Percentiles rank a stretch among this genome's conserved stretches.
Evolutionary conservation across 164 flowering plant genomes (phyloP).

Genomic region (Vitis vinifera): DNA sequence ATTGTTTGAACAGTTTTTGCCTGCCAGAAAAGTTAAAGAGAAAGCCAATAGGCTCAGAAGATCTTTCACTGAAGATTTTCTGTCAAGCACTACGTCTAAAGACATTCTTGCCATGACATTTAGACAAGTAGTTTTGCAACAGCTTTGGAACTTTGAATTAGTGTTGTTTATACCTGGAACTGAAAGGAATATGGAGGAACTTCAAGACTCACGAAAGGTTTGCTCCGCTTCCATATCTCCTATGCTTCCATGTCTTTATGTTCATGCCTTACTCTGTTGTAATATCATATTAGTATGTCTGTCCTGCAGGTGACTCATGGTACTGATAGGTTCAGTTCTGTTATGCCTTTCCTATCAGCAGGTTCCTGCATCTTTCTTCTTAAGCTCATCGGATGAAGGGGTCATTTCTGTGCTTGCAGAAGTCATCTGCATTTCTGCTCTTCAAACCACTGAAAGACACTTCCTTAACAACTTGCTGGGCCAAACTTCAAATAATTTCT

Average conservation of each 20-base stretch:
- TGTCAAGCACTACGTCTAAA: conserved; percentile 38
- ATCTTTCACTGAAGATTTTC: conserved; percentile 46
- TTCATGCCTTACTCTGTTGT: conserved; percentile 13
- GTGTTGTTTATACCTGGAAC: conserved; percentile 63
- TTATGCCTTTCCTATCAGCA: conserved; percentile 68
- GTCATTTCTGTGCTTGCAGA: conserved; percentile 75
- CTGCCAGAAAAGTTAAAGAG: conserved; percentile 74
- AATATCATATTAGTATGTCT: conserved; percentile 31
- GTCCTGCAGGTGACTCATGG: conserved; percentile 48
- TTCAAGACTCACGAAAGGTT: conserved; percentile 79
- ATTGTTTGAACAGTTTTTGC: conserved; percentile 59
- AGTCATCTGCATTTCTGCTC: conserved; percentile 63
- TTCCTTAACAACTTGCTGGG: conserved; percentile 31
- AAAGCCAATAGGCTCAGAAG: conserved; percentile 64
- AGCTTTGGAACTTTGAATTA: conserved; percentile 75
- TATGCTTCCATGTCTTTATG: not conserved
- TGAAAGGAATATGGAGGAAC: conserved; percentile 73
- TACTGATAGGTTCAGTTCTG: conserved; percentile 67
- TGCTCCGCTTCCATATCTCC: conserved; percentile 10
- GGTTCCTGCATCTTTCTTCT: conserved; percentile 55
- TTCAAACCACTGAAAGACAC: conserved; percentile 56
- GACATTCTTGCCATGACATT: conserved; percentile 93
- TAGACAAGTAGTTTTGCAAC: conserved; percentile 79
- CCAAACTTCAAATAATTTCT: conserved; percentile 29
- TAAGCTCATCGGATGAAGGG: conserved; percentile 66